Evolutionary conservation across 805 yeast genomes (phyloP), one percentile per base, ranked within the genome.

Genomic region (Pichia manshurica): DNA sequence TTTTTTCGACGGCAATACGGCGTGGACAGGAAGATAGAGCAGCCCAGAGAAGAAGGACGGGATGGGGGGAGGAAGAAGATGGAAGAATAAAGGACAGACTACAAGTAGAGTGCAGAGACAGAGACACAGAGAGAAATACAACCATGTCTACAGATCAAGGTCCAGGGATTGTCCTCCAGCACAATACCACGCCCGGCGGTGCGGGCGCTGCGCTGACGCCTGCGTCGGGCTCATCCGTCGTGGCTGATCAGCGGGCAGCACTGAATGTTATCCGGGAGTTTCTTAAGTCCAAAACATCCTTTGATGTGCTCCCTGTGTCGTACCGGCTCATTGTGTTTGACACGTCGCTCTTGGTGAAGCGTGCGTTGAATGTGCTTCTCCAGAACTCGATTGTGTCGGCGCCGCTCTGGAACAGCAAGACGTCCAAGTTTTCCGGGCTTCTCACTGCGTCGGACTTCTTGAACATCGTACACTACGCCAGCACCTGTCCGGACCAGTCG

Each of bases 321-420:
- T 93, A 91, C 65, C 74, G 97, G 57, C 74, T 93, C 59, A 85
- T 93, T 47, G 98, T 93, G 41, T 78, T 93, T 58, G 99, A 93
- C 64, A 90, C 98, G 1, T 80, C 96, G 5, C 71, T 93, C 42
- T 70, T 88, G 48, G 95, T 93, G 34, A 90, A 91, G 67, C 88
- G 91, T 63, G 86, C 96, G 4, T 73, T 93, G 60, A 89, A 88
- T 54, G 90, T 95, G 25, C 69, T 93, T 51, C 72, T 93, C 45
- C 98, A 93, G 63, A 93, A 93, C 65, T 87, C 87, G 62, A 88
- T 93, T 59, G 97, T 93, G 29, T 84, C 95, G 46, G 98, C 98
- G 4, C 99, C 99, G 3, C 71, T 93, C 45, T 93, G 99, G 99
- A 87, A 91, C 66, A 84, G 91, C 49, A 78, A 84, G 60, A 80